Conservation (phyloP, 169 alveolate genomes). For the Theileria equi region DNA sequence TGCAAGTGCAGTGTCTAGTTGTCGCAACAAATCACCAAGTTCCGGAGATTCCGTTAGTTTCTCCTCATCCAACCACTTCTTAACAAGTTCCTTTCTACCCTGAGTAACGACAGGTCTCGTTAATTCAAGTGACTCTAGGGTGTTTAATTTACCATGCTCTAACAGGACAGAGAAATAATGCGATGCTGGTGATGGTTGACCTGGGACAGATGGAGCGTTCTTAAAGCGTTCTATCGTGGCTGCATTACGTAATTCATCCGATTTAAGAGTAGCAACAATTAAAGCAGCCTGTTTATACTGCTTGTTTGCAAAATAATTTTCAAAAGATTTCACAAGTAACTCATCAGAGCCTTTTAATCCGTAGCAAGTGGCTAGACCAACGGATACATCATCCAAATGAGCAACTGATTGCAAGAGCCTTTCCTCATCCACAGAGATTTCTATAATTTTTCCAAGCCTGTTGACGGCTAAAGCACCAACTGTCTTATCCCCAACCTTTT, state of each 20-base stretch:
- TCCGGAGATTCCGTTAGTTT: slow-evolving; percentile 96
- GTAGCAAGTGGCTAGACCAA: slow-evolving; percentile 60
- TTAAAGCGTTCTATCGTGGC: slow-evolving; percentile 92
- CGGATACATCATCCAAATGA: slow-evolving; percentile 52
- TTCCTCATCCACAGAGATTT: slow-evolving; percentile 50
- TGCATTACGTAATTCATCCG: slow-evolving; percentile 90
- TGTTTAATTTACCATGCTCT: slow-evolving; percentile 92
- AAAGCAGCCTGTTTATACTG: slow-evolving; percentile 94
- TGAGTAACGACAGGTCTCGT: slow-evolving; percentile 95
- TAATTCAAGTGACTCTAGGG: slow-evolving; percentile 94
- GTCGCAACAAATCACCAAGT: slow-evolving; percentile 92
- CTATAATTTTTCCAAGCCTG: slow-evolving; percentile 37
- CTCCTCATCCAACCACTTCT: slow-evolving; percentile 94
- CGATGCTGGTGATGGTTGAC: slow-evolving; percentile 86
- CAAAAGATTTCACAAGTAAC: slow-evolving; percentile 83
- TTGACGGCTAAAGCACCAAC: slow-evolving; percentile 50
- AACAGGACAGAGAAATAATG: slow-evolving; percentile 95
- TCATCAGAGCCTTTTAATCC: slow-evolving; percentile 91
- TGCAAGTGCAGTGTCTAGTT: slow-evolving; percentile 89
- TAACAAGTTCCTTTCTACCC: slow-evolving; percentile 86
- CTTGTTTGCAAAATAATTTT: slow-evolving; percentile 80
- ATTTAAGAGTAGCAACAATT: slow-evolving; percentile 92
- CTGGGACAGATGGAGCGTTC: slow-evolving; percentile 82
- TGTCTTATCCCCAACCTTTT: slow-evolving; percentile 25
- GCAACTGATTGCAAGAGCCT: slow-evolving; percentile 19